phyloP scores from a whole-genome alignment of 2,329 filamentous ascomycete species.

The Penicillium occitanis region DNA sequence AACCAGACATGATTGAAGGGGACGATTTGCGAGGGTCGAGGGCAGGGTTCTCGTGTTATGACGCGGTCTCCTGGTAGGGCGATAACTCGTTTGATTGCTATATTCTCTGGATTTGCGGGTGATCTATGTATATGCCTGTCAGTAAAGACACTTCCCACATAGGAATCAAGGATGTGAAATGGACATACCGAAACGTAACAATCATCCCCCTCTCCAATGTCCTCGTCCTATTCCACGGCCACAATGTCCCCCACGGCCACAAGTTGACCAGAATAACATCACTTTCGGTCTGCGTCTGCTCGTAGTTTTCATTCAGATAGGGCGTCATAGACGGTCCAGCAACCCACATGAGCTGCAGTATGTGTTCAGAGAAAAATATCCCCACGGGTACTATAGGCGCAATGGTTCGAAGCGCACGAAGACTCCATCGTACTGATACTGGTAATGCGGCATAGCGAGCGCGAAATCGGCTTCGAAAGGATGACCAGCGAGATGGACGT shows the following conservation, averaged over 20 bases:
- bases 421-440: slow-evolving; percentile 27
- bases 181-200: slow-evolving; percentile 58
- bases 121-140: slow-evolving; percentile 59
- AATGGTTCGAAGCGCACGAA: slow-evolving; percentile 32
- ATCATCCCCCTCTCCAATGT: slow-evolving; percentile 70
- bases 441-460: slow-evolving; percentile 33
- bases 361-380: slow-evolving; percentile 43
- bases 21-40: slow-evolving; percentile 56
- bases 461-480: slow-evolving; percentile 31
- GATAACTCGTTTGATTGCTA: slow-evolving; percentile 79
- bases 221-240: slow-evolving; percentile 50
- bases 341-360: slow-evolving; percentile 45
- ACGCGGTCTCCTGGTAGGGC: slow-evolving; percentile 78
- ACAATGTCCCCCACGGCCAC: slow-evolving; percentile 44
- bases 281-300: slow-evolving; percentile 39
- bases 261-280: slow-evolving; percentile 47
- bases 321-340: slow-evolving; percentile 69
- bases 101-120: slow-evolving; percentile 66
- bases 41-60: slow-evolving; percentile 62
- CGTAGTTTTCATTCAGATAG: slow-evolving; percentile 67
- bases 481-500: slow-evolving; percentile 22
- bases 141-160: background rate
- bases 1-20: slow-evolving; percentile 91
- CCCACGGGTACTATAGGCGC: slow-evolving; percentile 40
- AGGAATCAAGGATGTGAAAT: background rate